Evolutionary conservation across 305 asterid genomes (phyloP).

Genomic region (Solanum hybrid): DNA sequence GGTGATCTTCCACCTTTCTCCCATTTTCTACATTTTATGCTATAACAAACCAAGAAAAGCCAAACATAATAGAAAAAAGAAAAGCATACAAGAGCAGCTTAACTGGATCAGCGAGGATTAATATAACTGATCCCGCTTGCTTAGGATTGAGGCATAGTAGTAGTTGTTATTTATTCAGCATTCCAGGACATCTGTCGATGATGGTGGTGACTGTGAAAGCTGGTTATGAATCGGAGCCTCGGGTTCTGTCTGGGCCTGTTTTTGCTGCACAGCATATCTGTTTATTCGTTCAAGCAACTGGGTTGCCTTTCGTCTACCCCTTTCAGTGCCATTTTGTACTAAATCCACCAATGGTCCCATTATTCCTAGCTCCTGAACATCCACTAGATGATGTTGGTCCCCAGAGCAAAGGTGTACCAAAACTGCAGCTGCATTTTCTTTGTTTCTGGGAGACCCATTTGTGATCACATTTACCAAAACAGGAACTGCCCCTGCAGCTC

Average conservation of each 20-base stretch:
- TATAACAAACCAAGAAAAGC: slow-evolving; percentile 16
- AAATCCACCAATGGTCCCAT: slow-evolving; percentile 58
- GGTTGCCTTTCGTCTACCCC: slow-evolving; percentile 78
- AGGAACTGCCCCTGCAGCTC: slow-evolving; percentile 76
- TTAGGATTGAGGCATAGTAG: neutral
- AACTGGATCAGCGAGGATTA: slow-evolving; percentile 1
- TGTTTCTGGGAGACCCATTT: slow-evolving; percentile 77
- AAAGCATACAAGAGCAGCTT: neutral
- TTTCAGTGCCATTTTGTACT: slow-evolving; percentile 72
- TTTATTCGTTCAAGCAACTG: slow-evolving; percentile 78
- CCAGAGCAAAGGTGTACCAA: slow-evolving; percentile 78
- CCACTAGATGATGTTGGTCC: slow-evolving; percentile 48
- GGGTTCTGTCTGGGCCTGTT: slow-evolving; percentile 38
- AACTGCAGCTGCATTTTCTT: slow-evolving; percentile 85
- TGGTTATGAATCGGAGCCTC: slow-evolving; percentile 32
- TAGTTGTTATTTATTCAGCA: neutral
- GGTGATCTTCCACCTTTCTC: slow-evolving; percentile 72
- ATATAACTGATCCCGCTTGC: slow-evolving; percentile 1
- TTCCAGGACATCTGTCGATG: slow-evolving; percentile 11
- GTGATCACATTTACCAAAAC: slow-evolving; percentile 63
- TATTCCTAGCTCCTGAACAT: slow-evolving; percentile 70
- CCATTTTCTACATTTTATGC: slow-evolving; percentile 4
- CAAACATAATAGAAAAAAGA: slow-evolving; percentile 8
- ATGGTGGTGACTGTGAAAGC: slow-evolving; percentile 23
- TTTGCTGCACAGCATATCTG: slow-evolving; percentile 67